These are phyloP conservation scores for Leishmania braziliensis DNA, from an alignment of 208 protist genomes.

Conservation along the genomic window DNA sequence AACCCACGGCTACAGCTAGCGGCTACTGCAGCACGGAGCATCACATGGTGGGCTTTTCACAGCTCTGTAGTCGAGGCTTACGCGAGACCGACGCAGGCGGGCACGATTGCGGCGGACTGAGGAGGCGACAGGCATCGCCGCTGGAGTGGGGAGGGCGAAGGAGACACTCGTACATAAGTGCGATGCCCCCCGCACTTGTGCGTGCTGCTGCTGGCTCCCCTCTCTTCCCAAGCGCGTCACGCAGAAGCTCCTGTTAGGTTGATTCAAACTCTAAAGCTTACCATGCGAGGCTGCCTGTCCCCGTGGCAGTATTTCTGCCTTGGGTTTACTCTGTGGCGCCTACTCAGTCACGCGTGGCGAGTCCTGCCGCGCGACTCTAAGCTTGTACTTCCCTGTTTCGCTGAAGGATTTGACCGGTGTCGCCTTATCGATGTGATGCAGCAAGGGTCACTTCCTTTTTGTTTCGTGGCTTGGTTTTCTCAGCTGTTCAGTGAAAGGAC, in stretches of 20 bases:
- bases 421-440: neutral
- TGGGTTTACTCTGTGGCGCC: neutral
- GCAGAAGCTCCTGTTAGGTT: neutral
- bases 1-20: slow-evolving; percentile 68
- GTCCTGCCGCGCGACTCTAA: neutral
- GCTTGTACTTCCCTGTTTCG: neutral
- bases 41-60: slow-evolving; percentile 87
- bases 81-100: neutral
- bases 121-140: neutral
- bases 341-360: neutral
- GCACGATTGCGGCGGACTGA: neutral
- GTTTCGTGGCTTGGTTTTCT: neutral
- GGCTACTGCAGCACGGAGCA: slow-evolving; percentile 63
- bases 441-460: neutral
- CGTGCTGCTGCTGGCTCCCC: neutral
- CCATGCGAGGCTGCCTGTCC: neutral
- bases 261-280: neutral
- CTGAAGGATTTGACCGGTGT: neutral
- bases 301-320: neutral
- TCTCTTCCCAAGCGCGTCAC: neutral
- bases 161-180: neutral
- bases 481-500: neutral
- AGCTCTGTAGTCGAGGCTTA: slow-evolving; percentile 5
- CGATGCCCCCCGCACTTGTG: neutral
- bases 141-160: neutral